Evolutionary conservation across 2,329 filamentous ascomycete genomes (phyloP), one percentile per base, ranked within the genome.

Genomic region (Aureobasidium sp.): DNA sequence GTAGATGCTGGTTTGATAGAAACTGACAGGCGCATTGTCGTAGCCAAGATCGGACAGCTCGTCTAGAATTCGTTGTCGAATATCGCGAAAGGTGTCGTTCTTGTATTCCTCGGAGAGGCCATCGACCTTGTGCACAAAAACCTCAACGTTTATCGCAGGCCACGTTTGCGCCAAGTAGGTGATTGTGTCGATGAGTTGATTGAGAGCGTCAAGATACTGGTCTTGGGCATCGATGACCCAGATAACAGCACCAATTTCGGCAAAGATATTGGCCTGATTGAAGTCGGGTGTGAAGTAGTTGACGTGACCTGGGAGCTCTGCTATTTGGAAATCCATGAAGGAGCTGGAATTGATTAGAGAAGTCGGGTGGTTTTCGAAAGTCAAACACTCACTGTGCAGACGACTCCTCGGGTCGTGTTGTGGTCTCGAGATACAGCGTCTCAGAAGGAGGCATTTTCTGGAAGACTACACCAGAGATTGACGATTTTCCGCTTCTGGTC

Each of bases 221-320:
- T 99, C 94, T 75, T 99, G 94, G 0, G 94, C 93, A 72, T 99
- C 94, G 63, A 99, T 96, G 63, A 99, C 93, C 93, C 94, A 99
- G 65, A 99, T 96, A 13, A 99, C 80, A 14, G 94, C 92, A 25
- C 94, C 94, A 14, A 96, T 90, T 70, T 93, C 91, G 67, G 91
- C 89, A 74, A 99, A 99, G 69, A 97, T 93, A 70, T 90, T 87
- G 68, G 96, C 91, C 65, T 94, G 88, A 72, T 97, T 92, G 70
- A 96, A 96, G 51, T 85, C 88, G 4, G 90, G 87, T 69, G 94
- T 91, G 63, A 95, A 87, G 69, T 96, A 95, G 76, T 97, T 90
- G 66, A 97, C 85, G 75, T 97, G 92, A 27, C 93, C 92, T 2
- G 94, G 94, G 62, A 99, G 92, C 72, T 99, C 94, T 90, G 92